phyloP scores from a whole-genome alignment of 2,329 filamentous ascomycete species.

The Cladophialophora yegresii region DNA sequence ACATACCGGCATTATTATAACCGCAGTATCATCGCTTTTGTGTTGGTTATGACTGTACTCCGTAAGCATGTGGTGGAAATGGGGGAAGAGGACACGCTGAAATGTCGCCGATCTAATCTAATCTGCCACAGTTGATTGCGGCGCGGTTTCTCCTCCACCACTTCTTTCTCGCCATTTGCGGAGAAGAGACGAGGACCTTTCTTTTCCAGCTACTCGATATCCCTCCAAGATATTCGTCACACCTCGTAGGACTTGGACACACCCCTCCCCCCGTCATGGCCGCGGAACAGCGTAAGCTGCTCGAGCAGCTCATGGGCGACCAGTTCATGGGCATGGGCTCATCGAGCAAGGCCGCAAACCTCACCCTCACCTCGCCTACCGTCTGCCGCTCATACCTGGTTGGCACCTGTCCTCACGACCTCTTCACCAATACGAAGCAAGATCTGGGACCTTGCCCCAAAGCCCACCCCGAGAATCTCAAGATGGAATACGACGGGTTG shows the following conservation, averaged over 20 bases:
- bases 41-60: background rate
- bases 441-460: slow-evolving; percentile 88
- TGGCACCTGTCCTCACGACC: slow-evolving; percentile 94
- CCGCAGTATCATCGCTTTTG: slow-evolving; percentile 1
- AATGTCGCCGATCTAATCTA: background rate
- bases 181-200: background rate
- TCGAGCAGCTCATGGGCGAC: slow-evolving; percentile 84
- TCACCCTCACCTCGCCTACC: slow-evolving; percentile 87
- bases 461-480: slow-evolving; percentile 83
- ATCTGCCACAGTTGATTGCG: background rate
- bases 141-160: slow-evolving; percentile 16
- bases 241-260: background rate
- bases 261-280: slow-evolving; percentile 63
- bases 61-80: background rate
- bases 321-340: slow-evolving; percentile 77
- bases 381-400: slow-evolving; percentile 93
- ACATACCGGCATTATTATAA: slow-evolving; percentile 31
- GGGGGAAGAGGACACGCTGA: slow-evolving; percentile 20
- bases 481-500: slow-evolving; percentile 81
- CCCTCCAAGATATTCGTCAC: too few species aligned
- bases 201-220: background rate
- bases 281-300: slow-evolving; percentile 95
- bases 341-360: slow-evolving; percentile 70
- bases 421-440: slow-evolving; percentile 99
- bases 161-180: slow-evolving; percentile 26